Base-by-base conservation (phyloP, 495 filamentous ascomycete genomes). In the Aspergillus ellipticus region DNA sequence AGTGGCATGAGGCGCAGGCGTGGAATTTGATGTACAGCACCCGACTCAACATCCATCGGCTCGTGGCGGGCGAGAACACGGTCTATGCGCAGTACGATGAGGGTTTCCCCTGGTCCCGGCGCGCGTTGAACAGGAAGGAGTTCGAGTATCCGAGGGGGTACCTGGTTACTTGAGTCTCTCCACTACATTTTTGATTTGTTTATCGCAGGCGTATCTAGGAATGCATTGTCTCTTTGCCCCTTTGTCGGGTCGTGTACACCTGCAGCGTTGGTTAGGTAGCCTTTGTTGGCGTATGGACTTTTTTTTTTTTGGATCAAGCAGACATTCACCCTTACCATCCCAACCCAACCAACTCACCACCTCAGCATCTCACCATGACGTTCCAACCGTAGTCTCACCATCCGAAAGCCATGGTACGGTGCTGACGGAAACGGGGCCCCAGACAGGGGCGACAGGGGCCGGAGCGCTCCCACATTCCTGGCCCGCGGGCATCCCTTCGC, bases 11-110 rank as follows among this genome's bases (percentile, higher is more conserved):
- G 16, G 67, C 63, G 6, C 31, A 49, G 29, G 49, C 67, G 3
- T 62, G 47, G 37, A 66, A 66, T 41, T 33, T 70, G 53, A 58
- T 68, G 5, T 72, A 64, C 41, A 72, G 69, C 52, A 64, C 65
- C 1, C 43, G 61, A 42, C 43, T 61, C 24, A 70, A 72, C 51
- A 61, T 72, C 8, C 62, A 66, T 17, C 55, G 57, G 1, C 47
- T 72, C 43, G 43, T 68, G 13, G 49, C 57, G 35, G 64, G 59
- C 2, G 54, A 64, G 49, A 51, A 61, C 28, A 62, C 53, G 11
- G 60, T 67, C 7, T 60, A 56, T 22, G 60, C 63, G 1, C 63
- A 70, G 39, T 72, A 62, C 56, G 53, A 60, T 22, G 53, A 58
- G 7, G 55, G 59, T 6, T 26, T 45, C 20, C 57, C 60, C 2